These are phyloP conservation scores for Sclerotiophoma versabilis DNA, from an alignment of 2,329 filamentous ascomycete genomes.

Conservation along the genomic window DNA sequence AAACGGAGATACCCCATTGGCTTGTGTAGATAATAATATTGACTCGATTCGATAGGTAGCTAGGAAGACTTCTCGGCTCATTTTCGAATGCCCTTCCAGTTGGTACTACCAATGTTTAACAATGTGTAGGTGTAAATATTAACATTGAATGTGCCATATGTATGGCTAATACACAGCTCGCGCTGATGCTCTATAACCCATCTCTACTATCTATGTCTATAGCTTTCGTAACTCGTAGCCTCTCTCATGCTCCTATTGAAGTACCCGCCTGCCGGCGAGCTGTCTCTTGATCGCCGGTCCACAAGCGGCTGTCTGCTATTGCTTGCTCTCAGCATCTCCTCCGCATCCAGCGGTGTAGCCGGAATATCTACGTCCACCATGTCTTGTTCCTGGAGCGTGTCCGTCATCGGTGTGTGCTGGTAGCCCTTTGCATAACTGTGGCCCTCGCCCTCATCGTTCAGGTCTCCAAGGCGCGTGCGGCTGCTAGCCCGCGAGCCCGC, in stretches of 20 bases:
- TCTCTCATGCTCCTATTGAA: constrained; percentile 7
- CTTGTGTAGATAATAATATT: neutral
- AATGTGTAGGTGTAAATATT: neutral
- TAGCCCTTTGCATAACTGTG: constrained; percentile 38
- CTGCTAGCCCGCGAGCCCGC: constrained; percentile 30
- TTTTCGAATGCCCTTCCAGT: no score
- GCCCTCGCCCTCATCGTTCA: constrained; percentile 27
- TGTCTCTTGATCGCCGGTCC: constrained; percentile 13
- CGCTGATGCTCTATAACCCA: neutral
- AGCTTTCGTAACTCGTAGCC: constrained; percentile 8
- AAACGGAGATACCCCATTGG: neutral
- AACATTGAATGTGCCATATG: neutral
- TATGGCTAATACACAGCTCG: constrained; percentile 1
- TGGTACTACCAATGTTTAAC: no score
- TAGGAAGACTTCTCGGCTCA: neutral
- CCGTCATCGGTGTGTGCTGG: constrained; percentile 28
- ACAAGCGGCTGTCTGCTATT: constrained; percentile 30
- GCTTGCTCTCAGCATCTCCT: constrained; percentile 27
- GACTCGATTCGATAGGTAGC: neutral
- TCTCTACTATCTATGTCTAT: neutral
- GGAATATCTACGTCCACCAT: constrained; percentile 33
- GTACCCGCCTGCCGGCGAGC: constrained; percentile 13
- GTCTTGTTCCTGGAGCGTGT: constrained; percentile 17
- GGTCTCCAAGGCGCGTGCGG: constrained; percentile 26
- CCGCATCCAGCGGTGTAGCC: constrained; percentile 30